These are phyloP conservation scores for Stagonosporopsis rhizophila DNA, from an alignment of 2,329 filamentous ascomycete genomes.

Conservation along the genomic window DNA sequence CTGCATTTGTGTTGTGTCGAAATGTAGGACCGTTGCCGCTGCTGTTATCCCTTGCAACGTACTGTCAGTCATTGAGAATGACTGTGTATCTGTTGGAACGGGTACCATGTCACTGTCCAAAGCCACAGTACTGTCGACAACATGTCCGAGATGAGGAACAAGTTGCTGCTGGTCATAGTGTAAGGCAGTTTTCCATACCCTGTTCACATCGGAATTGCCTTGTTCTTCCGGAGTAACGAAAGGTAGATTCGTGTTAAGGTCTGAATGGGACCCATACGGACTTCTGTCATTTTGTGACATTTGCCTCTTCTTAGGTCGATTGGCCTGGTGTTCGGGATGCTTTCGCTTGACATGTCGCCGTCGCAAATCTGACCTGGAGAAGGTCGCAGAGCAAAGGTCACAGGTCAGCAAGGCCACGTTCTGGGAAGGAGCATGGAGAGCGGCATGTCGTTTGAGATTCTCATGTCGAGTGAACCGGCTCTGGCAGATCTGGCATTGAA, in stretches of 20 bases:
- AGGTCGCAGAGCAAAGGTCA: slow-evolving; percentile 26
- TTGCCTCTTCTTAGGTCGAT: slow-evolving; percentile 15
- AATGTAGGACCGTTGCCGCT: background rate
- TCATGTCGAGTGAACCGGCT: slow-evolving; percentile 33
- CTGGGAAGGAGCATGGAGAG: slow-evolving; percentile 22
- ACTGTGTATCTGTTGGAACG: background rate
- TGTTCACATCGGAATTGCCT: background rate
- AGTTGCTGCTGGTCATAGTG: background rate
- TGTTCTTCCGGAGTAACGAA: slow-evolving; percentile 6
- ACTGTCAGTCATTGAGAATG: background rate
- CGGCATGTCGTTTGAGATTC: slow-evolving; percentile 32
- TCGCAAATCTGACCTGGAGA: slow-evolving; percentile 29
- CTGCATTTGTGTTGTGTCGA: background rate
- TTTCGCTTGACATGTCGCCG: slow-evolving; percentile 30
- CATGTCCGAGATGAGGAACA: background rate
- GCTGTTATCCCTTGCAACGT: background rate
- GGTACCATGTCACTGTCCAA: background rate
- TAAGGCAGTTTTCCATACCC: slow-evolving; percentile 1
- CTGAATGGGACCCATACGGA: background rate
- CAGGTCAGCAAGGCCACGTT: slow-evolving; percentile 21
- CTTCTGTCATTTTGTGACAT: slow-evolving; percentile 1
- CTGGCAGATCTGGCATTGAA: slow-evolving; percentile 27
- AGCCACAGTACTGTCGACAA: background rate
- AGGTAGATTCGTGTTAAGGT: background rate
- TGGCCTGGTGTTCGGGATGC: slow-evolving; percentile 20